Evolutionary conservation across 164 flowering plant genomes (phyloP), one percentile per base, ranked within the genome.

Genomic region (Piper longum): DNA sequence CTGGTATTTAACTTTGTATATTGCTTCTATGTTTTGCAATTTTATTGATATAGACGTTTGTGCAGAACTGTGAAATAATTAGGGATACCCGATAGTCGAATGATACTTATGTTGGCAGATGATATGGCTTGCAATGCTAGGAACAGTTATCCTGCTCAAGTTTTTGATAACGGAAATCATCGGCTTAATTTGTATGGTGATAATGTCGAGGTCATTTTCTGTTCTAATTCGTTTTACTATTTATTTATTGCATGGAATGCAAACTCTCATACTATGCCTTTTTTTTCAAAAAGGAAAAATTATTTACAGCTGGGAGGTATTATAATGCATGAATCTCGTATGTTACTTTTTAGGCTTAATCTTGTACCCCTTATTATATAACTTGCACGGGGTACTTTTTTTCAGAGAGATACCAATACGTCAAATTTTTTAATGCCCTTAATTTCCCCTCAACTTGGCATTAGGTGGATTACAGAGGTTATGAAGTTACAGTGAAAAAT

Each of bases 81-180:
- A 62, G 99, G 98, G 58, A 95, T 95, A 73, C 99, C 99, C 64
- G 99, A 95, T 79, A 96, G 91, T 72, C 91, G 96, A 77, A 91
- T 95, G 58, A 95, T 95, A 71, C 91, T 95, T 57, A 91, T 95
- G 99, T 71, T 95, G 69, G 96, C 97, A 59, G 99, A 95, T 78
- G 97, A 95, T 66, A 95, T 95, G 96, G 99, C 99, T 62, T 95
- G 99, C 76, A 95, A 95, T 81, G 78, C 96, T 61, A 81, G 99
- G 72, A 95, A 95, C 69, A 89, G 83, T 61, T 87, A 82, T 60
- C 96, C 99, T 66, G 99, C 97, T 16, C 96, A 95, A 77, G 99
- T 95, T 64, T 95, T 95, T 76, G 91, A 95, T 78, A 95, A 95
- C 78, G 96, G 91, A 74, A 91, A 95, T 66, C 99, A 95, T 71